Evolutionary conservation across 2,329 filamentous ascomycete genomes (phyloP), one percentile per base, ranked within the genome.

Genomic region (Tolypocladium inflatum): DNA sequence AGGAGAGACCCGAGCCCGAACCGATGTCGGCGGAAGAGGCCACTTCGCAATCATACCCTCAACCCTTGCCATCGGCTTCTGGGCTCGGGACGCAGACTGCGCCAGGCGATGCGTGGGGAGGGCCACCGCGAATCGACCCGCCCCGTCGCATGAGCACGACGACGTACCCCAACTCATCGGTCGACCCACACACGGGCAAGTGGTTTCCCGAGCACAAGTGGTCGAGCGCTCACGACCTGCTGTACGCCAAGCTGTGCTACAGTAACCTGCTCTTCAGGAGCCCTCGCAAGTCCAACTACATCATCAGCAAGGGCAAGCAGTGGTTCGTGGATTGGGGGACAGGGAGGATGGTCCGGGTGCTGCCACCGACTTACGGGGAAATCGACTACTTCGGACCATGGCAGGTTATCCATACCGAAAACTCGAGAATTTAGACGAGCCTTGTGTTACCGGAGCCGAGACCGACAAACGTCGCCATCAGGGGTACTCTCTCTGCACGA

Each of bases 311-410:
- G 61, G 82, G 81, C 48, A 82, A 80, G 66, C 76, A 80, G 64
- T 85, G 81, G 80, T 76, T 77, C 59, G 80, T 85, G 50, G 81
- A 85, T 71, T 85, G 82, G 82, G 70, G 70, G 17, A 83, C 80
- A 19, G 82, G 82, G 42, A 76, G 76, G 57, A 80, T 82, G 76
- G 74, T 77, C 35, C 73, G 78, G 19, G 79, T 82, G 23, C 71
- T 78, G 21, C 81, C 81, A 13, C 81, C 81, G 2, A 74, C 73
- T 6, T 84, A 84, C 64, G 78, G 78, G 45, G 80, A 82, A 64
- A 71, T 76, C 53, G 75, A 80, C 57, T 71, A 74, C 60, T 76
- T 76, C 58, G 77, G 77, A 1, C 74, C 79, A 38, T 81, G 78
- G 77, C 77, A 80, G 65, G 69, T 76, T 48, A 73, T 80, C 56